Evolutionary conservation across 2,329 filamentous ascomycete genomes (phyloP).

Genomic region (Emmonsiellopsis sp.): DNA sequence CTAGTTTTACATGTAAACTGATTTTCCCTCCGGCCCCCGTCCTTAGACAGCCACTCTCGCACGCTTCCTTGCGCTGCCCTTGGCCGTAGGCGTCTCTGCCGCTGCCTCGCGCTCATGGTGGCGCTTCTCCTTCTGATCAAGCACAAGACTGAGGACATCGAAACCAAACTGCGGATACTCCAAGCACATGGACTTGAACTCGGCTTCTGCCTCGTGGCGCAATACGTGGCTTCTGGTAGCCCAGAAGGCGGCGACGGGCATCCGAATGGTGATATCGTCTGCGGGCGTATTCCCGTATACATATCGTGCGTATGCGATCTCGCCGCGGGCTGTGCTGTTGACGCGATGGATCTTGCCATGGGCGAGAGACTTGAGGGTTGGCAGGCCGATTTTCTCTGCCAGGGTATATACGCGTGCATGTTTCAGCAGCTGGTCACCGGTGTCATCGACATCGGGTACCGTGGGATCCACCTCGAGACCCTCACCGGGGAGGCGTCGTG

Average conservation of each 20-base stretch:
- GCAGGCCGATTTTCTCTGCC: conserved; percentile 65
- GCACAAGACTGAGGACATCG: conserved; percentile 63
- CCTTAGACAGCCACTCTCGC: conserved; percentile 8
- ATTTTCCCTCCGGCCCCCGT: too few relatives aligned
- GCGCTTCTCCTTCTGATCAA: conserved; percentile 37
- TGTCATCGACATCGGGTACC: conserved; percentile 59
- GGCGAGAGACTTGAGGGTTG: conserved; percentile 62
- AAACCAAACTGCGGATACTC: conserved; percentile 89
- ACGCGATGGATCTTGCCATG: conserved; percentile 89
- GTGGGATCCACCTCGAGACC: conserved; percentile 60
- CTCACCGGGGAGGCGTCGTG: conserved; percentile 49
- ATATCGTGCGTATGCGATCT: conserved; percentile 85
- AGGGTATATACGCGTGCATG: conserved; percentile 87
- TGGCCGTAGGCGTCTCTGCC: conserved; percentile 20
- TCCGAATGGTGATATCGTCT: conserved; percentile 64
- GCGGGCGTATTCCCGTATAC: conserved; percentile 68
- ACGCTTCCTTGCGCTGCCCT: conserved; percentile 32
- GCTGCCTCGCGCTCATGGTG: conserved; percentile 23
- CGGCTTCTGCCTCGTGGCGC: conserved; percentile 73
- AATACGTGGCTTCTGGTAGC: conserved; percentile 69
- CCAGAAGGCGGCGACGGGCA: conserved; percentile 85
- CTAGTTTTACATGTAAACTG: not conserved
- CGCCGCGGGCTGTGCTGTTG: conserved; percentile 75
- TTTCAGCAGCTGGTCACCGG: conserved; percentile 74
- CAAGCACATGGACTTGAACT: conserved; percentile 76